Evolutionary conservation across 129 eudicot species (phyloP).

Genomic region (Tagetes erecta): DNA sequence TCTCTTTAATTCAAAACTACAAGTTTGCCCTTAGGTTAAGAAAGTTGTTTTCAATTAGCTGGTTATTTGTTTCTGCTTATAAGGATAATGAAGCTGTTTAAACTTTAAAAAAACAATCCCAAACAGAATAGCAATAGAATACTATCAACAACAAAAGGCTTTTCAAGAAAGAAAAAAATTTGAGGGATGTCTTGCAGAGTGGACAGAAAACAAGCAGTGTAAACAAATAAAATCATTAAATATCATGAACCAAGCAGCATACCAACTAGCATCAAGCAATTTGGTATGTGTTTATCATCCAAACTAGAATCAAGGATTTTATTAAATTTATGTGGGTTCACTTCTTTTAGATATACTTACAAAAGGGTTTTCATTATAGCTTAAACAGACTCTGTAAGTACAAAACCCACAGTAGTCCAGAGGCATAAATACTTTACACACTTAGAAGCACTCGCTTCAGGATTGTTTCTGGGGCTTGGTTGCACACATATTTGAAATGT

Average conservation of each 20-base stretch:
- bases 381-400: background rate
- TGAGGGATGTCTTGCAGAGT: background rate
- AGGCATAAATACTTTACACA: background rate
- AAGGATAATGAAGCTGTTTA: background rate
- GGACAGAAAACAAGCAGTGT: background rate
- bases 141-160: background rate
- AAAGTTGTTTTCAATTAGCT: background rate
- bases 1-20: background rate
- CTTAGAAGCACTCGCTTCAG: background rate
- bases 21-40: background rate
- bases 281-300: conserved; percentile 7
- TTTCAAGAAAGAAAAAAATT: background rate
- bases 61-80: background rate
- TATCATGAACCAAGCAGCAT: background rate
- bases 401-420: background rate
- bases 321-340: background rate
- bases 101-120: background rate
- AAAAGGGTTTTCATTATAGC: background rate
- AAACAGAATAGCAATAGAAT: background rate
- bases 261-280: conserved; percentile 13
- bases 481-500: background rate
- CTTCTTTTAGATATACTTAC: background rate
- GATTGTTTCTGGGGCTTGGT: background rate
- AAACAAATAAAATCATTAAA: background rate
- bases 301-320: background rate